These are phyloP conservation scores for Diaporthe helianthi DNA, from an alignment of 2,329 filamentous ascomycete species.

Conservation along the genomic window DNA sequence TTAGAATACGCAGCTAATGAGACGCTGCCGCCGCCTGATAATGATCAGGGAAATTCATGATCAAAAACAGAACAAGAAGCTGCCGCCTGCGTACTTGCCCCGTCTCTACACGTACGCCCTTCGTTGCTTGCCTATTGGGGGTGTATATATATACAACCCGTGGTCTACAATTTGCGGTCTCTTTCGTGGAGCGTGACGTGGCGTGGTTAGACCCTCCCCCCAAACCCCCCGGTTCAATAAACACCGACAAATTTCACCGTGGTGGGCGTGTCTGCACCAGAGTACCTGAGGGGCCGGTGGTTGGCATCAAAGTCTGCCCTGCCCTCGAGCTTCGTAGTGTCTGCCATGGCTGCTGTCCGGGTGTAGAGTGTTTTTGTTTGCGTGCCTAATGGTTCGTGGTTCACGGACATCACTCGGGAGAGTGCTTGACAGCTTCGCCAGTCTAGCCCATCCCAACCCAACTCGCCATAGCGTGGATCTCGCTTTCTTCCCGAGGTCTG, in stretches of 20 bases:
- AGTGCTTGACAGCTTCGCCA: neutral
- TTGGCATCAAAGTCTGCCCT: neutral
- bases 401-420: neutral
- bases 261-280: neutral
- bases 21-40: slow-evolving; percentile 40
- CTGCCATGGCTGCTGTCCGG: neutral
- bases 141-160: neutral
- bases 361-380: too few species aligned
- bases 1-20: slow-evolving; percentile 46
- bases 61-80: slow-evolving; percentile 37
- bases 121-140: neutral
- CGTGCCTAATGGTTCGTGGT: neutral
- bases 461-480: too few species aligned
- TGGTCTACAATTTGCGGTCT: too few species aligned
- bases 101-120: neutral
- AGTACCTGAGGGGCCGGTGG: neutral
- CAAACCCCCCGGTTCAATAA: neutral
- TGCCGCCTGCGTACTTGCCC: too few species aligned
- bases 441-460: neutral
- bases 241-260: too few species aligned
- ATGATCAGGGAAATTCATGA: slow-evolving; percentile 39
- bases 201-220: neutral
- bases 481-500: neutral
- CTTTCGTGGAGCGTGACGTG: neutral
- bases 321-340: neutral